Conservation (phyloP, 2,329 filamentous ascomycete genomes). For the Verticillium nonalfalfae region DNA sequence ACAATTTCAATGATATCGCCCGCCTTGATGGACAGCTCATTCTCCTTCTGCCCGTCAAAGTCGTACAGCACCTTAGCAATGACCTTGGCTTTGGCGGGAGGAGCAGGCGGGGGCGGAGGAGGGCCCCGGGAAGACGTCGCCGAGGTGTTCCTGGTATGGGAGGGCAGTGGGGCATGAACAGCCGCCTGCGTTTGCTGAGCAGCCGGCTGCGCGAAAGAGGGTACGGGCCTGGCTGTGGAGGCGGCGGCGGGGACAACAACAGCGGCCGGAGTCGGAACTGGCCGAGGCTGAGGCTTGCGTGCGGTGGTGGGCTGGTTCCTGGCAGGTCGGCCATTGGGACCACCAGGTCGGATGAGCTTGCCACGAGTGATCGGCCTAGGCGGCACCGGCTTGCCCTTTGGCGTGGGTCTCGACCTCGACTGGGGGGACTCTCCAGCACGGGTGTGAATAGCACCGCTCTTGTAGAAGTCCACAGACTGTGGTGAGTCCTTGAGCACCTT, state of each 20-base stretch:
- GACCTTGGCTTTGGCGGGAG: slow-evolving; percentile 59
- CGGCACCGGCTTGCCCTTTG: slow-evolving; percentile 78
- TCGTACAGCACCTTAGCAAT: slow-evolving; percentile 90
- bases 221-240: slow-evolving; percentile 10
- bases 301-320: slow-evolving; percentile 50
- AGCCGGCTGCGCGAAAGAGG: slow-evolving; percentile 9
- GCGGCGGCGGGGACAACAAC: slow-evolving; percentile 20
- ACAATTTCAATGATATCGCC: slow-evolving; percentile 83
- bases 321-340: slow-evolving; percentile 74
- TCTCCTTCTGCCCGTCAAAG: slow-evolving; percentile 76
- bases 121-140: slow-evolving; percentile 28
- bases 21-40: slow-evolving; percentile 74
- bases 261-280: slow-evolving; percentile 28
- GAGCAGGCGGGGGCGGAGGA: slow-evolving; percentile 61
- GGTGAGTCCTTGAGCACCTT: slow-evolving; percentile 87
- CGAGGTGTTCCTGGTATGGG: slow-evolving; percentile 8
- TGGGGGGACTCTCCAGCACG: slow-evolving; percentile 75
- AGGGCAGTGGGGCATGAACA: slow-evolving; percentile 10
- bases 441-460: slow-evolving; percentile 87
- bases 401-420: slow-evolving; percentile 77
- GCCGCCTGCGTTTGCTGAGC: slow-evolving; percentile 11
- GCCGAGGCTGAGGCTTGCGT: slow-evolving; percentile 36
- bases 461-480: slow-evolving; percentile 76
- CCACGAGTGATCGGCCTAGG: slow-evolving; percentile 88
- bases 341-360: slow-evolving; percentile 85